A percentile compares a stretch with the other conserved stretches of the same genome.
Conservation (phyloP, 768 basidiomycete genomes). For the Albatrellus ellisii region DNA sequence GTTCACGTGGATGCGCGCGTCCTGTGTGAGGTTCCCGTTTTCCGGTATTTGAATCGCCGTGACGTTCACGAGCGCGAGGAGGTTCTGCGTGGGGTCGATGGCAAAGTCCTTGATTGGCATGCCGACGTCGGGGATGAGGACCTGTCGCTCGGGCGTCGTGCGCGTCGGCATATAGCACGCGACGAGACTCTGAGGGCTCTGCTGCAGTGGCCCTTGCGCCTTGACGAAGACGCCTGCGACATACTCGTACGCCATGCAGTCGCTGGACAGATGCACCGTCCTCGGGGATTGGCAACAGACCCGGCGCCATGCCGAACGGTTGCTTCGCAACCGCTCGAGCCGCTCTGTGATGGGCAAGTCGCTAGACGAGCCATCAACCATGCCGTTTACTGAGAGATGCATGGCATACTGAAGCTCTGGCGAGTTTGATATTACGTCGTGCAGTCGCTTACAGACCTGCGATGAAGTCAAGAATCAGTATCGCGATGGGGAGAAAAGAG, state of each 20-base stretch:
- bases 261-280: constrained; percentile 16
- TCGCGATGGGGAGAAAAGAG: not conserved
- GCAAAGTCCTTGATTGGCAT: constrained; percentile 40
- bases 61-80: constrained; percentile 38
- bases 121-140: constrained; percentile 24
- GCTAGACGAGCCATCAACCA: constrained; percentile 15
- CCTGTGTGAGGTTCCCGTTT: not conserved
- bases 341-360: constrained; percentile 19
- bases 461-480: not conserved
- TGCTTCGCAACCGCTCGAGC: constrained; percentile 20
- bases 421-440: constrained; percentile 13
- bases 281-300: constrained; percentile 20
- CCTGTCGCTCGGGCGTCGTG: constrained; percentile 4
- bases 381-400: constrained; percentile 20
- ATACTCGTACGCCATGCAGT: constrained; percentile 43
- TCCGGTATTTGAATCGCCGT: too few relatives aligned
- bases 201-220: constrained; percentile 4
- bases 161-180: constrained; percentile 18
- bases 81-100: constrained; percentile 53
- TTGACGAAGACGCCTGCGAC: constrained; percentile 42
- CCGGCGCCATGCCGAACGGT: constrained; percentile 24
- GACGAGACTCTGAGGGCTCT: constrained; percentile 7
- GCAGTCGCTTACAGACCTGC: constrained; percentile 17
- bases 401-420: constrained; percentile 20
- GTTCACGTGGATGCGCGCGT: constrained; percentile 23